Base-by-base conservation (phyloP, 164 flowering plant species). In the Nelumbo lutea region DNA sequence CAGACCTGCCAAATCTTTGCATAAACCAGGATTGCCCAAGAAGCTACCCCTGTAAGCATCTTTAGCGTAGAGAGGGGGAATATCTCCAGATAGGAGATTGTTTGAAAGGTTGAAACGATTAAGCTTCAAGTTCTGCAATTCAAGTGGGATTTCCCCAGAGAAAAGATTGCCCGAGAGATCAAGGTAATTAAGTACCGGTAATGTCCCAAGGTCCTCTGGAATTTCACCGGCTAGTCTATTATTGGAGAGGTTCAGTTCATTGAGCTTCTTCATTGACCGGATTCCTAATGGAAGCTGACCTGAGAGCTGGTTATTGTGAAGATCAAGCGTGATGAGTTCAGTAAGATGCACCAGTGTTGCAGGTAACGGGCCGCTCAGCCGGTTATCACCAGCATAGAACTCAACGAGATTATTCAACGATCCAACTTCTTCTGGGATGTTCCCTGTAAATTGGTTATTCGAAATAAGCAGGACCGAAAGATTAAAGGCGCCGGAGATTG, bases 11-110 rank as follows among this genome's bases (percentile, higher is more conserved):
- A 83, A 56, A 60, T 77, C 84, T 0, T 83, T 83, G 65, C 94
- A 89, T 53, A 89, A 72, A 3, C 88, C 90, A 2, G 88, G 90
- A 70, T 89, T 89, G 0, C 88, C 94, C 62, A 85, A 9, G 56
- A 89, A 87, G 75, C 88, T 86, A 57, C 55, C 76, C 70, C 52
- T 81, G 53, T 84, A 89, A 59, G 76, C 79, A 43, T 64, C 68
- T 51, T 81, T 86, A 0, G 80, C 79, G 59, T 77, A 87, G 11
- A 75, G 13, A 41, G 90, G 82, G 0, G 94, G 94, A 9, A 89
- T 68, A 11, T 70, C 73, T 3, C 94, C 94, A 0, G 86, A 76
- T 1, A 89, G 80, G 39, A 15, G 68, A 68, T 89, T 89, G 68
- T 77, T 72, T 2, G 94, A 89, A 71, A 89, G 67, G 71, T 89